Evolutionary conservation across 768 basidiomycete genomes (phyloP).

Genomic region (Amanita muscaria): DNA sequence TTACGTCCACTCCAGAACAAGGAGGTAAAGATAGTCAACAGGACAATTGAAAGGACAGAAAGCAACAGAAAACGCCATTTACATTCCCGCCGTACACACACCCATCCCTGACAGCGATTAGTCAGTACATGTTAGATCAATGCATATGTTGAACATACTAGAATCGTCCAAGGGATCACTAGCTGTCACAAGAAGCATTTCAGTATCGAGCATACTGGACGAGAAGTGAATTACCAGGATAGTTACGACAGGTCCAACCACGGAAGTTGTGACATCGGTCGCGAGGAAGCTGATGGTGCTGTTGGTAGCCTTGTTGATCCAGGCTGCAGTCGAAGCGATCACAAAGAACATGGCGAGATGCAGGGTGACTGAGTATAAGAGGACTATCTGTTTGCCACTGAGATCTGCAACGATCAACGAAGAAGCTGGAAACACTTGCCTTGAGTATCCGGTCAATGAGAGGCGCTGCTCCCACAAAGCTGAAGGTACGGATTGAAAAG

Average conservation of each 20-base stretch:
- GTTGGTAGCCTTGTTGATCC: conserved; percentile 39
- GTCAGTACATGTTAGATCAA: background rate
- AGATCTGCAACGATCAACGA: too few species aligned
- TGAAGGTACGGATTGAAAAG: conserved; percentile 37
- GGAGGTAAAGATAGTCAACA: conserved; percentile 29
- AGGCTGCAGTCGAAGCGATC: conserved; percentile 35
- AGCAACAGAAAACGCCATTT: conserved; percentile 31
- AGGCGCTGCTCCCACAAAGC: conserved; percentile 39
- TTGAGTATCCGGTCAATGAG: conserved; percentile 38
- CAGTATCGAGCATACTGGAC: background rate
- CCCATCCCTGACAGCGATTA: conserved; percentile 34
- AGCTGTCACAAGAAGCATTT: conserved; percentile 20
- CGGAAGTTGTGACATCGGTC: conserved; percentile 26
- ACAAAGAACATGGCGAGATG: conserved; percentile 44
- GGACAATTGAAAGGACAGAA: conserved; percentile 26
- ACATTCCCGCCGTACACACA: conserved; percentile 37
- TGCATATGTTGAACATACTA: conserved; percentile 23
- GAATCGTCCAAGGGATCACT: conserved; percentile 36
- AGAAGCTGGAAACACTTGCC: conserved; percentile 16
- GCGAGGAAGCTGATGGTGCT: conserved; percentile 27
- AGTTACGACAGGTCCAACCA: conserved; percentile 32
- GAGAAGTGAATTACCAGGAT: conserved; percentile 27
- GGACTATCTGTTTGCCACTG: conserved; percentile 28
- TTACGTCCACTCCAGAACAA: conserved; percentile 36
- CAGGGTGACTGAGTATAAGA: conserved; percentile 38